Evolutionary conservation across 306 rosid species (phyloP).

Genomic region (Urtica urens): DNA sequence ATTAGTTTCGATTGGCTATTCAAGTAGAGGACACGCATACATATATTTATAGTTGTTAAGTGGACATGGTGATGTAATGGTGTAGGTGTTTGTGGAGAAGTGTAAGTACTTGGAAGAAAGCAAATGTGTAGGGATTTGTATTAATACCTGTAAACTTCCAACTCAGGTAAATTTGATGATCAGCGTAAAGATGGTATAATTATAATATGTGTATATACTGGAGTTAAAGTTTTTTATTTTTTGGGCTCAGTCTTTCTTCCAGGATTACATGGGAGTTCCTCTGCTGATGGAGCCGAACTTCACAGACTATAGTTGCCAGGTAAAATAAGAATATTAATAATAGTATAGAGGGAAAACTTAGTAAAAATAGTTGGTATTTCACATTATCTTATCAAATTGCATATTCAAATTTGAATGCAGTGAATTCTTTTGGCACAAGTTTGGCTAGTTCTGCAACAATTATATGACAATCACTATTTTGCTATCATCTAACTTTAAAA

Average conservation of each 20-base stretch:
- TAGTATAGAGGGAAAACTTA: no score
- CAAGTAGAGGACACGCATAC: no score
- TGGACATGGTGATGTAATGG: no score
- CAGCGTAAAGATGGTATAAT: neutral
- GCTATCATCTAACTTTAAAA: no score
- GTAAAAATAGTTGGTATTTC: no score
- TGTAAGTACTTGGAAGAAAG: conserved; percentile 93
- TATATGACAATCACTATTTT: no score
- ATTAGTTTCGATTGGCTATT: no score
- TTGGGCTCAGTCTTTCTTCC: conserved; percentile 54
- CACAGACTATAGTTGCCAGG: conserved; percentile 79
- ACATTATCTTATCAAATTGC: no score
- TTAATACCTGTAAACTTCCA: conserved; percentile 84
- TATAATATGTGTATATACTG: neutral
- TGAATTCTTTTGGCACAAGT: neutral
- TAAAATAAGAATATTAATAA: no score
- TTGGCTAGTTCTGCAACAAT: neutral
- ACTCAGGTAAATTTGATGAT: conserved; percentile 51
- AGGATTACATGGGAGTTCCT: conserved; percentile 86
- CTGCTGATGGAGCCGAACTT: conserved; percentile 86
- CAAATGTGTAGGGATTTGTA: conserved; percentile 74
- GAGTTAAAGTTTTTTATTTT: neutral
- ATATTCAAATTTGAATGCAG: no score
- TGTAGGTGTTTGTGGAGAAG: conserved; percentile 77
- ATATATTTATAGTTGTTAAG: no score